Conservation (phyloP, 495 filamentous ascomycete species). For the Aspergillus nidulans region DNA sequence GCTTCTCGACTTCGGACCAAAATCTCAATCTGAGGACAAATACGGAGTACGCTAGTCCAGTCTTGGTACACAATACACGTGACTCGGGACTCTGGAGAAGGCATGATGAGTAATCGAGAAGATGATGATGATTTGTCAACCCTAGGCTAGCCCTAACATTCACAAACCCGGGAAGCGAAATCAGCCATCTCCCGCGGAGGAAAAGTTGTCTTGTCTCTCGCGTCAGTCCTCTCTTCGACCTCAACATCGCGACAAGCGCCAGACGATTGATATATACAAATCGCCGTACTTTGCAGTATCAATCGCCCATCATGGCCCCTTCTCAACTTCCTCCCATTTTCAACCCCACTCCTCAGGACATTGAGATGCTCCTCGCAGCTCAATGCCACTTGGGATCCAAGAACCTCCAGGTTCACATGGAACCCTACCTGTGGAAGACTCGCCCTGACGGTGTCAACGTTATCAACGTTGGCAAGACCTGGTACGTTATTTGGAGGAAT, state of each 20-base stretch:
- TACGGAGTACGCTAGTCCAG: conserved; percentile 28
- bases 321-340: conserved; percentile 85
- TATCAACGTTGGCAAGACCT: conserved; percentile 99
- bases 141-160: conserved; percentile 38
- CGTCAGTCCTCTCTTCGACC: conserved; percentile 33
- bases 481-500: conserved; percentile 53
- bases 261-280: conserved; percentile 52
- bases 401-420: conserved; percentile 98
- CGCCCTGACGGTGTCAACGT: conserved; percentile 96
- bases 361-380: conserved; percentile 97
- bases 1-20: conserved; percentile 17
- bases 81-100: background rate
- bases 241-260: conserved; percentile 47
- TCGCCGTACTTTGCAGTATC: conserved; percentile 42
- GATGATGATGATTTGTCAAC: conserved; percentile 17
- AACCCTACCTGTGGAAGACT: conserved; percentile 99
- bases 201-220: conserved; percentile 31
- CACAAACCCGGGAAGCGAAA: conserved; percentile 45
- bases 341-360: conserved; percentile 82
- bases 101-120: background rate
- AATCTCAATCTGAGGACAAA: conserved; percentile 25
- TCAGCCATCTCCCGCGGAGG: conserved; percentile 25
- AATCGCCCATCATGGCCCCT: conserved; percentile 83
- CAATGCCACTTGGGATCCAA: conserved; percentile 97
- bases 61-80: conserved; percentile 8